Conservation (phyloP, 495 filamentous ascomycete genomes). For the Neurospora tetrasperma region DNA sequence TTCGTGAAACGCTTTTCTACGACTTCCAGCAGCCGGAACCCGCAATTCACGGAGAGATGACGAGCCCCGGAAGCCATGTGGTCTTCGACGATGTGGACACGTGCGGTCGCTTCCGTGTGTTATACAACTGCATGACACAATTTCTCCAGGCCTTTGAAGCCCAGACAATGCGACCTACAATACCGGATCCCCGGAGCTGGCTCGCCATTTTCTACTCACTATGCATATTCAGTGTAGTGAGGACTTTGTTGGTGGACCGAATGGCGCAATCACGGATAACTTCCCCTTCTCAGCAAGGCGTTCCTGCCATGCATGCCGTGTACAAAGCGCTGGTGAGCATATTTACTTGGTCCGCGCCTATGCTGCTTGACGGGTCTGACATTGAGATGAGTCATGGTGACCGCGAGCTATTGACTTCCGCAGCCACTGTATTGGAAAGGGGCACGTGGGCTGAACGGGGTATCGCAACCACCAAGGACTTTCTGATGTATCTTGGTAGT, state of each 20-base stretch:
- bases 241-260: slow-evolving; percentile 35
- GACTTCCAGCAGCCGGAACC: slow-evolving; percentile 38
- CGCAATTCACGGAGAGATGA: slow-evolving; percentile 33
- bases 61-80: slow-evolving; percentile 22
- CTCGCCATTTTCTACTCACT: slow-evolving; percentile 37
- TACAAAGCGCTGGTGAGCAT: slow-evolving; percentile 36
- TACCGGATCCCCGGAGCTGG: slow-evolving; percentile 33
- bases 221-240: slow-evolving; percentile 41
- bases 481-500: slow-evolving; percentile 34
- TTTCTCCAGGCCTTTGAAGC: slow-evolving; percentile 38
- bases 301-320: slow-evolving; percentile 35
- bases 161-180: slow-evolving; percentile 25
- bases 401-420: slow-evolving; percentile 24
- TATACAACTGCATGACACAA: slow-evolving; percentile 38
- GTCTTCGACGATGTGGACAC: slow-evolving; percentile 34
- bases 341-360: slow-evolving; percentile 32
- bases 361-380: slow-evolving; percentile 30
- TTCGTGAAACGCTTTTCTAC: slow-evolving; percentile 40
- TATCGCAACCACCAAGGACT: slow-evolving; percentile 33
- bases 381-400: slow-evolving; percentile 26
- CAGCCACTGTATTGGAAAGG: slow-evolving; percentile 25
- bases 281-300: slow-evolving; percentile 23
- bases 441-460: slow-evolving; percentile 34
- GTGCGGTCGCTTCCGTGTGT: slow-evolving; percentile 33
- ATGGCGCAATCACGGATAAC: slow-evolving; percentile 24